phyloP scores from a whole-genome alignment of 208 protist species.

The Trypanosoma boissoni region DNA sequence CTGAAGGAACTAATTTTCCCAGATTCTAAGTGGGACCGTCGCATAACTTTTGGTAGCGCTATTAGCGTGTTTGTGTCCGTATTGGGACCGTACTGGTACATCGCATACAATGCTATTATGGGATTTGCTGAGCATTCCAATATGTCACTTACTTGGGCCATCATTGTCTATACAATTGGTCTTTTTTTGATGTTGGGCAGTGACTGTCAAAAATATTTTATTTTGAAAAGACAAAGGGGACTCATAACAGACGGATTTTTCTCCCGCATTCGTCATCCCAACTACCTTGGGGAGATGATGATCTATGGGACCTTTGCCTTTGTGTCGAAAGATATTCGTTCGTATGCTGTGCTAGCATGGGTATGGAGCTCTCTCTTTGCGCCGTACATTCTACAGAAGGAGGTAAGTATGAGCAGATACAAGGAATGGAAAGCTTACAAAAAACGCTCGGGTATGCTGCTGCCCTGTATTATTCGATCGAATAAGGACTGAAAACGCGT shows the following conservation, averaged over 20 bases:
- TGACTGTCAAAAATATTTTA: constrained; percentile 86
- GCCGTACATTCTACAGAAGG: constrained; percentile 77
- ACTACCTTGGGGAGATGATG: constrained; percentile 89
- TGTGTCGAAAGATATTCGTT: constrained; percentile 45
- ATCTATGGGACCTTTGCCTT: constrained; percentile 85
- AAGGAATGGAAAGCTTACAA: constrained; percentile 60
- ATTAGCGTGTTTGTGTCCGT: constrained; percentile 37
- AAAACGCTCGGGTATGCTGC: constrained; percentile 46
- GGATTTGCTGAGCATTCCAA: constrained; percentile 39
- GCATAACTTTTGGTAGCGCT: constrained; percentile 62
- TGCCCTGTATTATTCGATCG: constrained; percentile 43
- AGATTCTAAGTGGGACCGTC: constrained; percentile 73
- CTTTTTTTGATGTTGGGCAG: constrained; percentile 71
- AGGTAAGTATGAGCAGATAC: constrained; percentile 75
- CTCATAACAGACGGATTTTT: constrained; percentile 88
- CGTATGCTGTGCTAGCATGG: constrained; percentile 53
- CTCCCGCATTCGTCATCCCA: constrained; percentile 71
- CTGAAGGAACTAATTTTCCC: constrained; percentile 83
- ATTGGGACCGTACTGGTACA: constrained; percentile 81
- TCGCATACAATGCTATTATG: constrained; percentile 78
- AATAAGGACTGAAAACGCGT: background rate
- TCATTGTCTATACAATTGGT: constrained; percentile 60
- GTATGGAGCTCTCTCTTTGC: constrained; percentile 72
- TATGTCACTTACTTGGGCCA: constrained; percentile 40
- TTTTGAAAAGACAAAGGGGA: constrained; percentile 50